These are phyloP conservation scores for Prunus mume DNA, from an alignment of 306 rosid species.

Conservation along the genomic window DNA sequence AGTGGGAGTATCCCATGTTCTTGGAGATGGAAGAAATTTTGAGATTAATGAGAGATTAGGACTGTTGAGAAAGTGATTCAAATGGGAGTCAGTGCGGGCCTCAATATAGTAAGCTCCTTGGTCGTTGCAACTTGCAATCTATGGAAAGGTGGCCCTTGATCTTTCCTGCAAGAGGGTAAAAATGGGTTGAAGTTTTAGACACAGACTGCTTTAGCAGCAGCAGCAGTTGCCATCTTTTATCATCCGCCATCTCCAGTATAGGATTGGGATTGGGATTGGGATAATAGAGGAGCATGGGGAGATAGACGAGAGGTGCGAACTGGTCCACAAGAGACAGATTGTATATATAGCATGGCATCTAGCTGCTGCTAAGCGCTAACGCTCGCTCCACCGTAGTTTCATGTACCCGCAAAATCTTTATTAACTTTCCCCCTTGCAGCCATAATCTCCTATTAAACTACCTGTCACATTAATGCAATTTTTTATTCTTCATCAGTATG, in stretches of 20 bases:
- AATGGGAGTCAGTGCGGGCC: background rate
- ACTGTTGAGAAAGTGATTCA: background rate
- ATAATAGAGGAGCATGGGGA: conserved; percentile 6
- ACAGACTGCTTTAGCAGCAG: conserved; percentile 18
- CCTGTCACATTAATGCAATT: background rate
- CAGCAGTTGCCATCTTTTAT: background rate
- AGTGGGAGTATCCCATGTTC: background rate
- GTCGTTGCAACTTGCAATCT: conserved; percentile 25
- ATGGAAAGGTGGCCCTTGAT: conserved; percentile 15
- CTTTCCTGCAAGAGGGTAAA: conserved; percentile 32
- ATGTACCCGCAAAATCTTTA: too few species aligned
- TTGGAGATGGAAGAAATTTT: background rate
- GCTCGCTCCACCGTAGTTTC: background rate
- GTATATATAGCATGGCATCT: background rate
- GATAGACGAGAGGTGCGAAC: conserved; percentile 22
- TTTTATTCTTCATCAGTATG: too few species aligned
- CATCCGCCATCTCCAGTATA: background rate
- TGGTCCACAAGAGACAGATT: conserved; percentile 39
- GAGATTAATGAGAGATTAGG: background rate
- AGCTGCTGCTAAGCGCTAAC: background rate
- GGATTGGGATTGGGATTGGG: background rate
- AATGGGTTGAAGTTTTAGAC: conserved; percentile 22
- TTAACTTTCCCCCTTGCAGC: too few species aligned
- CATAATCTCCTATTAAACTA: background rate
- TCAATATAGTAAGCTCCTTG: conserved; percentile 3